phyloP scores from a whole-genome alignment of 1,284 basidiomycete species.

The Puccinia triticina region DNA sequence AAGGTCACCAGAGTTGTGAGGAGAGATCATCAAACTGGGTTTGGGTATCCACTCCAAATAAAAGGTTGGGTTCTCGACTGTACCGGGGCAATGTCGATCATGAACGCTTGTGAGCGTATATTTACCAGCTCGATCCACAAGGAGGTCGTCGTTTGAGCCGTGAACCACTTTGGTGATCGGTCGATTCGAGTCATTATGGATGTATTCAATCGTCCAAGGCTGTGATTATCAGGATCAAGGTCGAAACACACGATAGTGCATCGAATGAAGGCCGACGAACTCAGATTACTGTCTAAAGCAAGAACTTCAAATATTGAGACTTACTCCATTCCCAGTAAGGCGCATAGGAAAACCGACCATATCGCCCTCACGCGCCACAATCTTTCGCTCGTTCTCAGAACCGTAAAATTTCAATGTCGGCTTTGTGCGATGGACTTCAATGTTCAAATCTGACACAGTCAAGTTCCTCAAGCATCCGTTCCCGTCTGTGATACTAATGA shows the following conservation, averaged over 20 bases:
- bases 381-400: constrained; percentile 65
- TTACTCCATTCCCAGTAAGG: constrained; percentile 80
- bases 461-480: constrained; percentile 82
- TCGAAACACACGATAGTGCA: neutral
- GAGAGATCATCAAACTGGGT: constrained; percentile 43
- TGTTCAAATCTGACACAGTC: constrained; percentile 75
- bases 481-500: constrained; percentile 75
- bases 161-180: constrained; percentile 17
- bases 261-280: neutral
- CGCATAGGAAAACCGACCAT: constrained; percentile 73
- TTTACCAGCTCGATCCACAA: constrained; percentile 39
- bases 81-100: constrained; percentile 50
- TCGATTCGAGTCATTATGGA: constrained; percentile 15
- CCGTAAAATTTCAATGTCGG: constrained; percentile 85
- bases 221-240: constrained; percentile 9
- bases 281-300: neutral
- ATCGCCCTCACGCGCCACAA: constrained; percentile 77
- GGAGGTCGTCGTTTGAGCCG: constrained; percentile 41
- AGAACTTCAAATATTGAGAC: constrained; percentile 57
- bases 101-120: constrained; percentile 40
- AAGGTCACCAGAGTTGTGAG: constrained; percentile 31
- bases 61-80: constrained; percentile 34
- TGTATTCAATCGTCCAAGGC: constrained; percentile 42
- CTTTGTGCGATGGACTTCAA: constrained; percentile 84
- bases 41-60: constrained; percentile 46